A percentile compares a stretch with the other conserved stretches of the same genome.
Conservation (phyloP, 768 basidiomycete species). For the Imleria badia region DNA sequence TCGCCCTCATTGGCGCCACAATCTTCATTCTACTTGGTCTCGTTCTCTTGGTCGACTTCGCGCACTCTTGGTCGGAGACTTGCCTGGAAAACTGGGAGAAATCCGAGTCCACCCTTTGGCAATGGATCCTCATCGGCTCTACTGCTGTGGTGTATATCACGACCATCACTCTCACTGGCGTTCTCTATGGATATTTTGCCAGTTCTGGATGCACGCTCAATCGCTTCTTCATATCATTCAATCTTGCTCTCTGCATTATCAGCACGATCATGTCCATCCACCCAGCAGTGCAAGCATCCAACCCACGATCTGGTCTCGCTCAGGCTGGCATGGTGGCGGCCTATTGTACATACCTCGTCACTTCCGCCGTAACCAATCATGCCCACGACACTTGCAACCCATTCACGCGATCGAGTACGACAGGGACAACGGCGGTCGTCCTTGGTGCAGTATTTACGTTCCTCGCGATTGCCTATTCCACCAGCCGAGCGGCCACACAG, state of each 20-base stretch:
- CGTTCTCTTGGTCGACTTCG: slow-evolving; percentile 96
- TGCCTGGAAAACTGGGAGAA: slow-evolving; percentile 96
- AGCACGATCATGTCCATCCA: slow-evolving; percentile 82
- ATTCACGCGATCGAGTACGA: slow-evolving; percentile 63
- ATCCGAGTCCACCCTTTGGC: slow-evolving; percentile 86
- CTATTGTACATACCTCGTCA: slow-evolving; percentile 94
- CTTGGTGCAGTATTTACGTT: slow-evolving; percentile 96
- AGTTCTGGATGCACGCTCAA: slow-evolving; percentile 85
- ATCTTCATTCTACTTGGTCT: slow-evolving; percentile 96
- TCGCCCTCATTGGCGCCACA: slow-evolving; percentile 88
- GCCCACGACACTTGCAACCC: slow-evolving; percentile 88
- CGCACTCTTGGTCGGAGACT: slow-evolving; percentile 97
- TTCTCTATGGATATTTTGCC: slow-evolving; percentile 93
- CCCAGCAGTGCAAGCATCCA: slow-evolving; percentile 85
- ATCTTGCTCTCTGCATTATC: slow-evolving; percentile 76
- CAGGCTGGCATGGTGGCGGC: slow-evolving; percentile 97
- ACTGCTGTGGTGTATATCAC: slow-evolving; percentile 87
- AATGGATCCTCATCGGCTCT: slow-evolving; percentile 91
- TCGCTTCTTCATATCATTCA: slow-evolving; percentile 96
- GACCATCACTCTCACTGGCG: slow-evolving; percentile 79
- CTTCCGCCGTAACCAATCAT: slow-evolving; percentile 93
- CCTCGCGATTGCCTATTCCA: slow-evolving; percentile 97
- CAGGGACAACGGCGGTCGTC: slow-evolving; percentile 82
- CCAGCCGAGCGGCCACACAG: slow-evolving; percentile 93
- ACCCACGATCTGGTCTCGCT: slow-evolving; percentile 91